These are phyloP conservation scores for Chlorella ohadii DNA, from an alignment of 139 green algal species.

Conservation along the genomic window DNA sequence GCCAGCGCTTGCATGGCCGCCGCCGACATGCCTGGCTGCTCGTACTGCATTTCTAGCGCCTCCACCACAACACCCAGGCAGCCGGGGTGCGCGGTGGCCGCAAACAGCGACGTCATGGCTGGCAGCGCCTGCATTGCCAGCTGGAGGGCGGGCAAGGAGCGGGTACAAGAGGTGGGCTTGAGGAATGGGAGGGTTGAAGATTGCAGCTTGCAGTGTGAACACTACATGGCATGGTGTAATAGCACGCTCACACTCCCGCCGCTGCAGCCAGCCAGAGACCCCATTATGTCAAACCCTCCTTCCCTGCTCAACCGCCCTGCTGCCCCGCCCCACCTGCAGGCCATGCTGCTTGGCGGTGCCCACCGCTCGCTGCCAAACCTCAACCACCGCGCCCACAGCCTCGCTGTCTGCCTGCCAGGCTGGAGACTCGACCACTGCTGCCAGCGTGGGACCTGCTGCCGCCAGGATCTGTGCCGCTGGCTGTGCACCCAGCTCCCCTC, in stretches of 20 bases:
- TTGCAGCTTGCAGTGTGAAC: no score
- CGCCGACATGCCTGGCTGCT: constrained; percentile 20
- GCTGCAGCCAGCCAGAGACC: not conserved
- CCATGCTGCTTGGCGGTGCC: constrained; percentile 34
- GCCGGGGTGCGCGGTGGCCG: constrained; percentile 33
- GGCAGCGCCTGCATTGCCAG: constrained; percentile 63
- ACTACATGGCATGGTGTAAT: no score
- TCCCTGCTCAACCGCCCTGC: no score
- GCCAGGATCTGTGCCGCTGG: constrained; percentile 43
- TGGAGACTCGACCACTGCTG: constrained; percentile 39
- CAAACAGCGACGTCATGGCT: constrained; percentile 44
- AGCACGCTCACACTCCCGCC: no score
- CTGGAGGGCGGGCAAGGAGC: not conserved
- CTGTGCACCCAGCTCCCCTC: constrained; percentile 36
- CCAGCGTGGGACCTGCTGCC: constrained; percentile 52
- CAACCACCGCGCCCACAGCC: constrained; percentile 57
- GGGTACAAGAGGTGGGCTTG: no score
- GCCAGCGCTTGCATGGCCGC: constrained; percentile 38
- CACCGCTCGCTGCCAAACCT: constrained; percentile 60
- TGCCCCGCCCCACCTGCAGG: constrained; percentile 14
- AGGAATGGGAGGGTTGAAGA: no score
- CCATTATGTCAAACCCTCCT: no score
- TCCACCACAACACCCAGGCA: constrained; percentile 64
- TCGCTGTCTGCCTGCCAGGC: constrained; percentile 44
- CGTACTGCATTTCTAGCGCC: constrained; percentile 56